Evolutionary conservation across 1,139 yeast genomes (phyloP).

Genomic region (Blastobotrys serpentis): DNA sequence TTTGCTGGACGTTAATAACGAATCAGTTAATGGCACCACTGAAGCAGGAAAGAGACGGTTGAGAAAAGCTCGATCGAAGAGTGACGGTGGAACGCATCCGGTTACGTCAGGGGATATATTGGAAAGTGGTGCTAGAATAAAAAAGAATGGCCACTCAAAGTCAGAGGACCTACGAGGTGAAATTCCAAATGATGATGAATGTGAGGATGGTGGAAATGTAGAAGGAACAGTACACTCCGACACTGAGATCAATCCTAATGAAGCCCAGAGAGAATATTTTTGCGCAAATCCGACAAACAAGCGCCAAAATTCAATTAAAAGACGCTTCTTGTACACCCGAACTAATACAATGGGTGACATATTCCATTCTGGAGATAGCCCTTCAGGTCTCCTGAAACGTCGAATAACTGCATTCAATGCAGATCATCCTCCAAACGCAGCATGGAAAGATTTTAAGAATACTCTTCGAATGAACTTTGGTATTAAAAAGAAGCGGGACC

Average conservation of each 20-base stretch:
- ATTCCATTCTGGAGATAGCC: slow-evolving; percentile 11
- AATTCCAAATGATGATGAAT: slow-evolving; percentile 5
- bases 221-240: slow-evolving; percentile 21
- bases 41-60: slow-evolving; percentile 16
- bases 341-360: slow-evolving; percentile 18
- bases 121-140: not conserved
- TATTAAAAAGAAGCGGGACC: slow-evolving; percentile 31
- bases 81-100: slow-evolving; percentile 26
- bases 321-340: slow-evolving; percentile 13
- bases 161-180: slow-evolving; percentile 14
- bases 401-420: slow-evolving; percentile 28
- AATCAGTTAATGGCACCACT: not conserved
- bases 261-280: slow-evolving; percentile 3
- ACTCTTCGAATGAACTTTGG: slow-evolving; percentile 30
- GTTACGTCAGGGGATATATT: slow-evolving; percentile 11
- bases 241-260: slow-evolving; percentile 17
- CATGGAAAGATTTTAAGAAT: slow-evolving; percentile 33
- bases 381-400: slow-evolving; percentile 21
- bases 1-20: not conserved
- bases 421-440: slow-evolving; percentile 19
- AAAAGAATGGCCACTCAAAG: slow-evolving; percentile 11
- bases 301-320: slow-evolving; percentile 14
- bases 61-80: slow-evolving; percentile 25
- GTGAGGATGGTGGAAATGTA: slow-evolving; percentile 1
- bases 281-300: slow-evolving; percentile 3